These are phyloP conservation scores for Pugionium cornutum DNA, from an alignment of 345 rosid genomes.

Conservation along the genomic window DNA sequence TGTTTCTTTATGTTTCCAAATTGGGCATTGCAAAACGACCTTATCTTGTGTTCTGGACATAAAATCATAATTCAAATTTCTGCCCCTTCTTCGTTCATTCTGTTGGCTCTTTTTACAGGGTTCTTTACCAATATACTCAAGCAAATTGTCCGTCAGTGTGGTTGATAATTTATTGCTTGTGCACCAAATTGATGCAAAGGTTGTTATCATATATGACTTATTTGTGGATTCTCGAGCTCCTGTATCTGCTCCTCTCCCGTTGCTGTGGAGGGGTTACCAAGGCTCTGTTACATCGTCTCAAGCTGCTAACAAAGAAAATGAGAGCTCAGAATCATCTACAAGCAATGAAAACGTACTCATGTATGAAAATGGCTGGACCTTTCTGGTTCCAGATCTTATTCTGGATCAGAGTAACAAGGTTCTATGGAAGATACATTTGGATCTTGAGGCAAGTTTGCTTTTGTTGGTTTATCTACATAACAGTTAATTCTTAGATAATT, in stretches of 20 bases:
- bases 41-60: conserved; percentile 8
- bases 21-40: conserved; percentile 17
- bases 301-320: conserved; percentile 52
- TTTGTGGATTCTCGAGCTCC: conserved; percentile 93
- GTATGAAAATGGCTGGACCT: conserved; percentile 91
- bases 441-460: conserved; percentile 71
- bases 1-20: conserved; percentile 8
- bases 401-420: conserved; percentile 68
- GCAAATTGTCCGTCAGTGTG: conserved; percentile 78
- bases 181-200: conserved; percentile 98
- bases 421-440: conserved; percentile 90
- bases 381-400: conserved; percentile 86
- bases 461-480: conserved; percentile 5
- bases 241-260: conserved; percentile 96
- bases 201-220: conserved; percentile 89
- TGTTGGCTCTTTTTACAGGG: conserved; percentile 57
- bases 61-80: conserved; percentile 8
- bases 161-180: conserved; percentile 91
- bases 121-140: conserved; percentile 92
- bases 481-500: neutral
- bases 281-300: conserved; percentile 52
- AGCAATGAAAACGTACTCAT: conserved; percentile 55
- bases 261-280: conserved; percentile 70
- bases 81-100: conserved; percentile 20
- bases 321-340: conserved; percentile 52